A percentile compares a stretch with the other conserved stretches of the same genome.
These are phyloP conservation scores for Starmerella gropengiesseri DNA, from an alignment of 805 yeast species.

Conservation along the genomic window DNA sequence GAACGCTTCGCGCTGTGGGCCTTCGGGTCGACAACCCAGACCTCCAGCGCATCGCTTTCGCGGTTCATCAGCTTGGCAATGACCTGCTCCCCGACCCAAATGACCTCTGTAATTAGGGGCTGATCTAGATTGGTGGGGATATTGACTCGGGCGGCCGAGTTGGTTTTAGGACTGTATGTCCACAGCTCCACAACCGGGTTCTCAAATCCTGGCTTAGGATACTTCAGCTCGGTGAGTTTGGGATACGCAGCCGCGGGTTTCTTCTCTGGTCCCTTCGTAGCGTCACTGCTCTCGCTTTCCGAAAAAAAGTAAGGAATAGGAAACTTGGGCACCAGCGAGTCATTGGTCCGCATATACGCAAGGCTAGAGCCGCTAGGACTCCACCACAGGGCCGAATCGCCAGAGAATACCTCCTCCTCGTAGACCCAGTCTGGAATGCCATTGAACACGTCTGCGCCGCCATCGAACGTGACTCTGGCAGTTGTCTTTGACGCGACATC, in stretches of 20 bases:
- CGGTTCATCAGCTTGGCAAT: slow-evolving; percentile 54
- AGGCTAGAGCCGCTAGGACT: slow-evolving; percentile 59
- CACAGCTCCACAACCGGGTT: slow-evolving; percentile 57
- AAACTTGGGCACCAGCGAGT: slow-evolving; percentile 59
- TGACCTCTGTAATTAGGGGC: slow-evolving; percentile 54
- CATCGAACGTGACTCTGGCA: slow-evolving; percentile 54
- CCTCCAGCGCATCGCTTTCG: slow-evolving; percentile 52
- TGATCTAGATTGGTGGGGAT: slow-evolving; percentile 21
- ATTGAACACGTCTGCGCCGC: slow-evolving; percentile 59
- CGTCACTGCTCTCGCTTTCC: neutral
- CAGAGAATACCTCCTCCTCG: slow-evolving; percentile 75
- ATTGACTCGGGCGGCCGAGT: slow-evolving; percentile 13
- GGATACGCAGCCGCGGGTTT: slow-evolving; percentile 38
- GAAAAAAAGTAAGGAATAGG: slow-evolving; percentile 54
- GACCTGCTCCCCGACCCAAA: slow-evolving; percentile 53
- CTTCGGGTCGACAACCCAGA: slow-evolving; percentile 42
- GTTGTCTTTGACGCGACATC: slow-evolving; percentile 24
- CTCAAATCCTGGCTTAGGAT: slow-evolving; percentile 73
- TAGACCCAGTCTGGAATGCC: slow-evolving; percentile 94
- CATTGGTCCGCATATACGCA: slow-evolving; percentile 58
- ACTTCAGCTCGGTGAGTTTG: slow-evolving; percentile 48
- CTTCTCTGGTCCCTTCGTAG: slow-evolving; percentile 31
- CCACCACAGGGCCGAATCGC: slow-evolving; percentile 77
- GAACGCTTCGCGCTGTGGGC: slow-evolving; percentile 32
- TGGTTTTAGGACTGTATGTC: slow-evolving; percentile 34